Evolutionary conservation across 75 land plant species (phyloP), one percentile per base, ranked within the genome.

Genomic region (Pinus albicaulis): DNA sequence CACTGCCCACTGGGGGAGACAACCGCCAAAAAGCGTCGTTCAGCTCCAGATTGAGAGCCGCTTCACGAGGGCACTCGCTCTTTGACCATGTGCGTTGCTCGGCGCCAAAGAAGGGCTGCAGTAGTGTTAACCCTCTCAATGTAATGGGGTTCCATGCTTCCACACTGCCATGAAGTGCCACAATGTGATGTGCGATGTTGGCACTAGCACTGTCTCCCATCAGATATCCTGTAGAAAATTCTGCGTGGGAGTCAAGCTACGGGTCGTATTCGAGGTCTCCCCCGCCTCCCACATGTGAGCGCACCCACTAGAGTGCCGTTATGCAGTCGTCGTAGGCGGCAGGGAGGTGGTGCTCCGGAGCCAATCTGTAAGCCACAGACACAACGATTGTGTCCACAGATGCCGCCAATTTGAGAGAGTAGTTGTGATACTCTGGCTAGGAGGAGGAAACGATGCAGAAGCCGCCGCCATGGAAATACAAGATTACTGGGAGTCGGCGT

Each of bases 21-120:
- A 85, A 69, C 57, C 77, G 41, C 93, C 93, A 91, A 68, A 80
- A 86, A 79, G 79, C 75, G 80, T 91, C 93, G 34, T 73, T 80
- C 25, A 57, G 24, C 3, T 63, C 56, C n/a, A 86, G 74, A 10
- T 58, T 73, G 12, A 66, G 72, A 22, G 72, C 66, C n/a, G 79
- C 75, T 17, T 69, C 72, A 10, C 24, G 76, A 3, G 14, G 74
- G 74, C 36, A 48, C 65, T 83, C 82, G 12, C 56, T 11, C 56
- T 79, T 71, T 6, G 84, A 77, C 68, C 82, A 73, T 10, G 25
- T 62, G 31, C 65, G 16, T 31, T 72, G 20, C 75, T 91, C 84
- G 60, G 83, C 81, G 7, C 91, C 89, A 48, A 92, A 92, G 55
- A 79, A 86, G 2, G 93, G 93, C 59, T 89, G 85, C 7, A 89